Evolutionary conservation across 768 basidiomycete species (phyloP).

Genomic region (Tricholoma sp.): DNA sequence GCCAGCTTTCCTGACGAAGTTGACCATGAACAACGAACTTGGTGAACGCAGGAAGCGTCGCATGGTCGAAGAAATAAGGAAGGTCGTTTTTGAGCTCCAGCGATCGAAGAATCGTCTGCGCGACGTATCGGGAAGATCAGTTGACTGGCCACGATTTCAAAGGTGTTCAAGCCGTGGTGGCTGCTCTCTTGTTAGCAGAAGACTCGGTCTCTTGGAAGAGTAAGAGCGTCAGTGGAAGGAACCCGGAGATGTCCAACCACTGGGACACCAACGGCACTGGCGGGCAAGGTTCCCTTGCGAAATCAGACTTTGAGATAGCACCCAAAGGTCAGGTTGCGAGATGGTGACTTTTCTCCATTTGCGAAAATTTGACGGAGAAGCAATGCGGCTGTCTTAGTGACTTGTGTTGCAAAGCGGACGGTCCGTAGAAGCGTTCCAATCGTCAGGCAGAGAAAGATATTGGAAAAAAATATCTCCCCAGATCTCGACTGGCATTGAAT

Average conservation of each 20-base stretch:
- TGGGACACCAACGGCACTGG: neutral
- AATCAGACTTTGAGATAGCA: neutral
- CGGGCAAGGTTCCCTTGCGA: neutral
- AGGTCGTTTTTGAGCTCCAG: conserved; percentile 26
- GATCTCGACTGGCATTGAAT: neutral
- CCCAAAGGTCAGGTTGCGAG: neutral
- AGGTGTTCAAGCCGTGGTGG: neutral
- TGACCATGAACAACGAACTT: conserved; percentile 24
- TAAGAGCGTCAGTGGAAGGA: neutral
- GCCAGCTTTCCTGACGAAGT: conserved; percentile 28
- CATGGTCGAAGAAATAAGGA: conserved; percentile 24
- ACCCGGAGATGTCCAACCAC: neutral
- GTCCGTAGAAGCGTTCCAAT: neutral
- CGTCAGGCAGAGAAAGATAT: neutral
- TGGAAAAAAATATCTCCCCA: conserved; percentile 2
- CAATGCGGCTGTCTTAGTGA: neutral
- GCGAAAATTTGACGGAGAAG: conserved; percentile 1
- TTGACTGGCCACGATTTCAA: neutral
- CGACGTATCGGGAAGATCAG: conserved; percentile 14
- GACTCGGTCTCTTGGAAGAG: neutral
- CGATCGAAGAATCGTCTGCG: conserved; percentile 20
- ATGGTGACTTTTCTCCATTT: neutral
- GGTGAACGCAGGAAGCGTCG: conserved; percentile 23
- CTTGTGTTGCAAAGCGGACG: neutral
- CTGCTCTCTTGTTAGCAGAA: neutral